These are phyloP conservation scores for Gossypium gossypioides DNA, from an alignment of 441 rosid species.

Conservation along the genomic window DNA sequence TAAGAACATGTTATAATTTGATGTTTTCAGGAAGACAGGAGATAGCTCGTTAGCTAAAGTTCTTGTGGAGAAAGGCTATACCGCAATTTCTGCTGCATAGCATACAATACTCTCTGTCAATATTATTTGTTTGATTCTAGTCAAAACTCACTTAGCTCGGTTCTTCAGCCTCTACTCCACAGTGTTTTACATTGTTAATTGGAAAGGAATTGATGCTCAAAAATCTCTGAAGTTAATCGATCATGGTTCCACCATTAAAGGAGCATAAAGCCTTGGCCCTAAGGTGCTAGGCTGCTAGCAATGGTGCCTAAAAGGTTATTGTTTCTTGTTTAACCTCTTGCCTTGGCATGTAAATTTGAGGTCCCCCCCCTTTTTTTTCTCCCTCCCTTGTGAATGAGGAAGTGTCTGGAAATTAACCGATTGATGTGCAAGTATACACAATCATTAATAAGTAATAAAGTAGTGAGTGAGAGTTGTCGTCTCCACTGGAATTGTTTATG, in stretches of 20 bases:
- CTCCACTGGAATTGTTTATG: too few relatives aligned
- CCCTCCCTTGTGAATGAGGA: too few relatives aligned
- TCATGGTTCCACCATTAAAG: constrained; percentile 14
- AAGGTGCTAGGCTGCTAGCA: background rate
- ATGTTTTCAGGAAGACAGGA: constrained; percentile 64
- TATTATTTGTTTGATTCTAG: background rate
- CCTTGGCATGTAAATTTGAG: background rate
- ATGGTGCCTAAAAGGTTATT: background rate
- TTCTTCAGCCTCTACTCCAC: background rate
- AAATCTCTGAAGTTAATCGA: background rate
- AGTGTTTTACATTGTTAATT: background rate
- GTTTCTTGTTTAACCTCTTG: background rate
- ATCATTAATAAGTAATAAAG: too few relatives aligned
- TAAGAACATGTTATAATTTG: background rate
- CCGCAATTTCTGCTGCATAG: constrained; percentile 46
- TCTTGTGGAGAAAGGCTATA: constrained; percentile 81
- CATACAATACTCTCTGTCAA: background rate
- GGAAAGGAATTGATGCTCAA: background rate
- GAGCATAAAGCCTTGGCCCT: background rate
- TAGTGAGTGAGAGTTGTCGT: too few relatives aligned
- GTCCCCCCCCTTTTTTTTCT: too few relatives aligned
- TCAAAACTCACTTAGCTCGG: background rate
- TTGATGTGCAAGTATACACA: too few relatives aligned
- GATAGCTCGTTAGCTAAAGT: constrained; percentile 57
- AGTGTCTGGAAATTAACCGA: too few relatives aligned